A percentile compares a stretch with the other conserved stretches of the same genome.
Conservation (phyloP, 768 basidiomycete genomes). For the Suillus ampliporus region DNA sequence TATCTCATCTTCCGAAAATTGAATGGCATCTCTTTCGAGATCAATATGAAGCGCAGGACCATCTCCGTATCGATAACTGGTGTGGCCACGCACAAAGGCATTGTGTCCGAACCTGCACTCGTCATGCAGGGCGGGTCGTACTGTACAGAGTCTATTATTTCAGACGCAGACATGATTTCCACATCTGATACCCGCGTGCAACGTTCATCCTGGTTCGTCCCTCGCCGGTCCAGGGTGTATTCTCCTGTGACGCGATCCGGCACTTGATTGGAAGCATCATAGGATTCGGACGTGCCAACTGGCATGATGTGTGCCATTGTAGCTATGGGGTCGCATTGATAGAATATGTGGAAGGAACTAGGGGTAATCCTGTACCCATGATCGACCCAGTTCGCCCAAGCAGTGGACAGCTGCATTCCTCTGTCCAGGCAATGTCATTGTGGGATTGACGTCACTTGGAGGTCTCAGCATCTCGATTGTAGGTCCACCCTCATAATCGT, state of each 20-base stretch:
- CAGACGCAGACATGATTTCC: too few species aligned
- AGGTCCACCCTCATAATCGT: slow-evolving; percentile 16
- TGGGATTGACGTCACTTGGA: neutral
- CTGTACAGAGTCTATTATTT: too few species aligned
- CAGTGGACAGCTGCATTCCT: too few species aligned
- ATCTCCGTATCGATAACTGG: too few species aligned
- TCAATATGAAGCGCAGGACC: too few species aligned
- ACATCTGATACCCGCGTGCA: too few species aligned
- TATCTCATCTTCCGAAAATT: too few species aligned
- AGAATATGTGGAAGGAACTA: slow-evolving; percentile 18
- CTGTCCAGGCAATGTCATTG: neutral
- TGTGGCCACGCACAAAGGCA: too few species aligned
- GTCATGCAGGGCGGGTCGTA: too few species aligned
- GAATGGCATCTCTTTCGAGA: too few species aligned
- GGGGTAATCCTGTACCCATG: slow-evolving; percentile 12
- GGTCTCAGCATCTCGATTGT: slow-evolving; percentile 16
- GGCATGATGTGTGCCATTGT: slow-evolving; percentile 9
- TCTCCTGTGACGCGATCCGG: slow-evolving; percentile 2
- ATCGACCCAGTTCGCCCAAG: slow-evolving; percentile 7
- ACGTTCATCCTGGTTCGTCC: too few species aligned
- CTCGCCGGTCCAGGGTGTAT: neutral
- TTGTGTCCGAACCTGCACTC: too few species aligned
- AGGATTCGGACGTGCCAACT: neutral
- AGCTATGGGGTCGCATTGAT: slow-evolving; percentile 1
- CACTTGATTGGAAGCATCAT: slow-evolving; percentile 6